phyloP scores from a whole-genome alignment of 202 grass and related monocot species.

The Zoysia matrella region DNA sequence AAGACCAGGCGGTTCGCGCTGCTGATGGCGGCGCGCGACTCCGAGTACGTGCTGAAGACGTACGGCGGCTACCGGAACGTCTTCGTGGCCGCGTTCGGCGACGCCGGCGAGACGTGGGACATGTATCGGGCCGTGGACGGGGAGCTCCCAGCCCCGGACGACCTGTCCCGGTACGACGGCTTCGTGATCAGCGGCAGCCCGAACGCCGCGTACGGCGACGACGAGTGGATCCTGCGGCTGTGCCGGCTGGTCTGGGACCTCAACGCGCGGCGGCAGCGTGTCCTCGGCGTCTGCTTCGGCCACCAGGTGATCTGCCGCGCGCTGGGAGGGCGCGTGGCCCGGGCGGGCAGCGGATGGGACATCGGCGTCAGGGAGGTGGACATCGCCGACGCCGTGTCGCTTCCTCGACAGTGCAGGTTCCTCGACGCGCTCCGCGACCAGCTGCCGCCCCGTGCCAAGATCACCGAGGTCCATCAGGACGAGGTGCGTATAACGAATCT shows the following conservation, averaged over 20 bases:
- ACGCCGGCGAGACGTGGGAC: conserved; percentile 66
- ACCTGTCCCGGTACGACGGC: conserved; percentile 55
- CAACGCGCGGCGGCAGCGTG: conserved; percentile 53
- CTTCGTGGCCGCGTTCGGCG: conserved; percentile 71
- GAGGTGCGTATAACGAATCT: conserved; percentile 51
- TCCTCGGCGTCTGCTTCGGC: conserved; percentile 94
- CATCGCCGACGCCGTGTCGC: neutral
- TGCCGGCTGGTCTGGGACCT: conserved; percentile 64
- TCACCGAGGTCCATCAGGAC: conserved; percentile 84
- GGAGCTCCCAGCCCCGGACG: conserved; percentile 53
- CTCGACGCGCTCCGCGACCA: conserved; percentile 32
- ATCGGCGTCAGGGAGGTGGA: conserved; percentile 72
- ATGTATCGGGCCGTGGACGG: conserved; percentile 73
- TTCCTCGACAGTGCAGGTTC: conserved; percentile 39
- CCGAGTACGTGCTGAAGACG: conserved; percentile 76
- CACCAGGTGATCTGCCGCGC: conserved; percentile 90
- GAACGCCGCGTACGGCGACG: conserved; percentile 71
- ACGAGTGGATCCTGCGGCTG: conserved; percentile 72
- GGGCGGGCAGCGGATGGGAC: conserved; percentile 70
- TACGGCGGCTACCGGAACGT: conserved; percentile 86
- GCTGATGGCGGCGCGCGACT: conserved; percentile 74
- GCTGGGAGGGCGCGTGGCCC: conserved; percentile 63
- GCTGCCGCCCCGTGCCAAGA: conserved; percentile 50
- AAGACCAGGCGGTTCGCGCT: conserved; percentile 57
- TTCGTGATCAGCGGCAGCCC: conserved; percentile 95